Percentiles rank a stretch among this genome's conserved stretches.
Conservation (phyloP, 495 filamentous ascomycete species). For the Immersiella caudata region DNA sequence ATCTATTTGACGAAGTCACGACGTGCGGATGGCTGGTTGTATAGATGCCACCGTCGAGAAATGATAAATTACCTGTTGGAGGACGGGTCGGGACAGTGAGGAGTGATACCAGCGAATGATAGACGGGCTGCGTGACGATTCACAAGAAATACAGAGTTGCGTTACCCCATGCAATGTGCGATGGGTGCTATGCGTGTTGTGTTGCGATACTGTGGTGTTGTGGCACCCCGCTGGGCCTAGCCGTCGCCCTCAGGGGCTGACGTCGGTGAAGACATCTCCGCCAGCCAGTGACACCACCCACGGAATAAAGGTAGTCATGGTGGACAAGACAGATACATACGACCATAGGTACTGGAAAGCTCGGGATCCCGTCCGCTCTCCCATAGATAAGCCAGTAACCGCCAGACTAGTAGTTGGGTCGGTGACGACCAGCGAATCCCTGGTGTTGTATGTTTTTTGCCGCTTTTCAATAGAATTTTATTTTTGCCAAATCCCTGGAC, state of each 20-base stretch:
- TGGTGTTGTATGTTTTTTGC: constrained; percentile 48
- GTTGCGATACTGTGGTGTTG: too few species aligned
- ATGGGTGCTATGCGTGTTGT: too few species aligned
- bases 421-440: constrained; percentile 44
- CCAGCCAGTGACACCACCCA: neutral
- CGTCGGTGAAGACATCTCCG: too few species aligned
- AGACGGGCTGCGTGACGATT: neutral
- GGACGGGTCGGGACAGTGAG: neutral
- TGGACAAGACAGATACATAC: constrained; percentile 13
- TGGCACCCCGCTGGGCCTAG: too few species aligned
- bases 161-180: too few species aligned
- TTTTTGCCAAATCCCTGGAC: neutral
- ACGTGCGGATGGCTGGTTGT: neutral
- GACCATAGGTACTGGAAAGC: constrained; percentile 38
- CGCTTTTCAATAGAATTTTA: neutral
- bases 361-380: constrained; percentile 58
- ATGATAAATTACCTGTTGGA: neutral
- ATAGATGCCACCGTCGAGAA: neutral
- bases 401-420: constrained; percentile 49
- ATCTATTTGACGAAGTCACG: neutral
- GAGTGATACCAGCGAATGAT: neutral
- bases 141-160: too few species aligned
- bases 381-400: constrained; percentile 45
- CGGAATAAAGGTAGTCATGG: neutral
- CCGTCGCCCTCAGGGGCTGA: too few species aligned